phyloP scores from a whole-genome alignment of 768 basidiomycete species.

The Auricularia sp. region DNA sequence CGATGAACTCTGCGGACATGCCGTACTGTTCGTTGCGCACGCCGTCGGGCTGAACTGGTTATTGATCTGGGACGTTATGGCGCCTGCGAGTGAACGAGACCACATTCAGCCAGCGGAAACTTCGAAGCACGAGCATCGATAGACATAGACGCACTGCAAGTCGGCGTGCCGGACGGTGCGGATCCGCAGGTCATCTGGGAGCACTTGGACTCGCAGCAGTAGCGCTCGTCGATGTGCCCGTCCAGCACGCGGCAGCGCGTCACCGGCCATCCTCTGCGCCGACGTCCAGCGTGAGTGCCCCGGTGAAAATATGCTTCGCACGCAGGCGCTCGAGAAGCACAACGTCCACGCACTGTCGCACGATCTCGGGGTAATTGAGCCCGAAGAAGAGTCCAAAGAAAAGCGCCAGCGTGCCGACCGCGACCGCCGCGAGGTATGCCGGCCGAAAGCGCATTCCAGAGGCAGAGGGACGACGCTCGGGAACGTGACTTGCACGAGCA shows the following conservation, averaged over 20 bases:
- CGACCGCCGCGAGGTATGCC: not conserved
- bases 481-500: not conserved
- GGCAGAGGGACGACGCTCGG: not conserved
- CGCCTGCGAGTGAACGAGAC: not conserved
- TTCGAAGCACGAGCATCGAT: not conserved
- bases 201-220: not conserved
- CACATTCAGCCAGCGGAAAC: not conserved
- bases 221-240: not conserved
- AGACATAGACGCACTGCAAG: not conserved
- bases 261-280: not conserved
- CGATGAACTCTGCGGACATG: not conserved
- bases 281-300: not conserved
- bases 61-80: not conserved
- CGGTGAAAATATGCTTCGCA: not conserved
- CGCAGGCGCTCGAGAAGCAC: not conserved
- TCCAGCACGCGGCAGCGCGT: not conserved
- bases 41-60: not conserved
- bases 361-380: not conserved
- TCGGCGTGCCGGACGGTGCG: not conserved
- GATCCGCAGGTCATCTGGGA: not conserved
- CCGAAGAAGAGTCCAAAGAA: slow-evolving; percentile 2
- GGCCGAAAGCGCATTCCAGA: not conserved
- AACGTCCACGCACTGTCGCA: not conserved
- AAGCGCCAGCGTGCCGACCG: not conserved
- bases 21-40: not conserved